These are phyloP conservation scores for Cynara cardunculus DNA, from an alignment of 129 eudicot species.

Conservation along the genomic window DNA sequence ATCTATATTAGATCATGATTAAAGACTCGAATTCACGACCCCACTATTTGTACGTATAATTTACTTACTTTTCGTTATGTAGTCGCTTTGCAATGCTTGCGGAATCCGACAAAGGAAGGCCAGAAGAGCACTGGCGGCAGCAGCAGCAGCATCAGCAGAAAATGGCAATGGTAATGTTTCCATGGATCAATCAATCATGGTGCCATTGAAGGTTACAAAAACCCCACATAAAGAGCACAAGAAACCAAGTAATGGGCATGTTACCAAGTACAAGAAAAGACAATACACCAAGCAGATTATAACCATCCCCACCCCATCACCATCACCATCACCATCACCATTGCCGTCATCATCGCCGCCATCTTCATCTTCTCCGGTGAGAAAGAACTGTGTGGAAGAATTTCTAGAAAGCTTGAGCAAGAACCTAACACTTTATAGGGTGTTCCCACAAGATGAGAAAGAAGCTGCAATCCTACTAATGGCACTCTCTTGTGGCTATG, in stretches of 20 bases:
- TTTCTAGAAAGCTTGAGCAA: conserved; percentile 35
- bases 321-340: not conserved
- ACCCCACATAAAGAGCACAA: conserved; percentile 22
- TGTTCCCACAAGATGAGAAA: conserved; percentile 51
- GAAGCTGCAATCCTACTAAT: conserved; percentile 61
- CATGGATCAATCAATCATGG: not conserved
- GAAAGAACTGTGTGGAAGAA: conserved; percentile 37
- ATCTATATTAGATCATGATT: not conserved
- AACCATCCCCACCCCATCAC: not conserved
- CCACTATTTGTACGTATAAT: not conserved
- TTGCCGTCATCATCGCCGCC: not conserved
- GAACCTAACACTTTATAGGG: conserved; percentile 22
- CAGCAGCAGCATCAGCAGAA: conserved; percentile 26
- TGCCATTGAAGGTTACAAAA: conserved; percentile 10
- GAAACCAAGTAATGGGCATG: conserved; percentile 16
- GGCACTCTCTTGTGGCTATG: conserved; percentile 59
- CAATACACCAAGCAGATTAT: conserved; percentile 18
- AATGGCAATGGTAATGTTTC: not conserved
- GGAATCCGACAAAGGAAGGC: conserved; percentile 69
- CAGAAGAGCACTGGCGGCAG: conserved; percentile 48
- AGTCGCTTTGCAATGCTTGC: conserved; percentile 65
- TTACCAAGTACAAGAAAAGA: conserved; percentile 25
- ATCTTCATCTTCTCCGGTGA: not conserved
- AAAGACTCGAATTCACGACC: not conserved
- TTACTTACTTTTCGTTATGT: not conserved